Base-by-base conservation (phyloP, 352 stramenopile species). In the Phytophthora citrophthora region DNA sequence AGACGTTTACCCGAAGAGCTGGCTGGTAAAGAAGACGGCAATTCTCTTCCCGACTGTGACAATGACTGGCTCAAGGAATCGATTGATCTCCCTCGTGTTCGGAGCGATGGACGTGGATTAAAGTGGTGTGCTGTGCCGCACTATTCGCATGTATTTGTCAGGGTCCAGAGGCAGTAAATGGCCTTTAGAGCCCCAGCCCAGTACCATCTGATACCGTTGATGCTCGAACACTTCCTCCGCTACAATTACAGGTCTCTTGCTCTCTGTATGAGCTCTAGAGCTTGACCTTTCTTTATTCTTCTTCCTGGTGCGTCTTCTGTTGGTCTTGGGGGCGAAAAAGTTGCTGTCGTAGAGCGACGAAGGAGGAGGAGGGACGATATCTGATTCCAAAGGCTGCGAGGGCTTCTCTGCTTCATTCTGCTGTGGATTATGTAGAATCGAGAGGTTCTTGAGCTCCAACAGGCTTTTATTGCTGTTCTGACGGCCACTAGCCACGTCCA, bases 111-210 rank as follows among this genome's bases (percentile, higher is more conserved):
- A 20, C 68, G 54, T 43, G 61, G 76, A 18, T 20, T 29, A 31
- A 93, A 83, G 2, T 93, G 70, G 18, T 2, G 29, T 51, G 1
- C 31, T 49, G 24, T 61, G 61, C 1, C 62, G 65, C 54, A 85
- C 54, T 2, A 83, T 63, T 34, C 73, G 63, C 56, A 87, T 80
- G 64, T 86, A 91, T 61, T 91, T 90, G 47, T 73, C 74, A 0
- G 84, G 84, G 54, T 93, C 84, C 32, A 93, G 61, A 24, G 84
- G 84, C 40, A 93, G 60, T 48, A 93, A 74, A 40, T 90, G 81
- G 38, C 84, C 84, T 54, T 87, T 91, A 16, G 81, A 78, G n/a
- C 84, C 84, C 84, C 84, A 93, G 18, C 84, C 79, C 13, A 93
- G 68, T 32, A 93, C 66, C 39, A 79, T 68, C 46, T 93, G 84